phyloP scores from a whole-genome alignment of 2,329 filamentous ascomycete species.

The Pseudogymnoascus sp. region DNA sequence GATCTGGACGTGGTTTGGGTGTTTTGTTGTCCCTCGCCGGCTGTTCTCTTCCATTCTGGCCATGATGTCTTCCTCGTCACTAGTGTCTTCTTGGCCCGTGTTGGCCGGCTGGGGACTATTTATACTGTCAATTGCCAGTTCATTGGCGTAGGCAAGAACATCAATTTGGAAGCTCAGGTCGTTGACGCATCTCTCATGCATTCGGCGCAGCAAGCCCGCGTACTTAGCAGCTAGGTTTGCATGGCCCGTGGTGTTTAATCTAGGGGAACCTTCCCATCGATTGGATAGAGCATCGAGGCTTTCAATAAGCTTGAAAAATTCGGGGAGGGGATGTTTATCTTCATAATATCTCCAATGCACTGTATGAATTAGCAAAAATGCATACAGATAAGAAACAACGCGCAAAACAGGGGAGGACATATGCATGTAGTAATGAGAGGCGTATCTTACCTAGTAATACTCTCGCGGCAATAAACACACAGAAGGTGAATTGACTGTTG shows the following conservation, averaged over 20 bases:
- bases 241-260: constrained; percentile 7
- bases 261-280: constrained; percentile 15
- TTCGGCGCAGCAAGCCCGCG: constrained; percentile 12
- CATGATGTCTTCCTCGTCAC: background rate
- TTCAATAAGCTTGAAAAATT: constrained; percentile 21
- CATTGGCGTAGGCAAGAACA: constrained; percentile 13
- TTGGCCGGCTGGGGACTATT: background rate
- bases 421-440: background rate
- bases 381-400: background rate
- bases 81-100: background rate
- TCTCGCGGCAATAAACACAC: constrained; percentile 25
- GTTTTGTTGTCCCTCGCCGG: background rate
- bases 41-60: background rate
- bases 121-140: background rate
- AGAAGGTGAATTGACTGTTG: constrained; percentile 25
- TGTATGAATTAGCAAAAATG: background rate
- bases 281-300: constrained; percentile 20
- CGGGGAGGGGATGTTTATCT: constrained; percentile 15
- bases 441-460: constrained; percentile 20
- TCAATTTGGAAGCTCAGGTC: constrained; percentile 8
- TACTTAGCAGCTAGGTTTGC: constrained; percentile 16
- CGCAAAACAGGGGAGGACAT: background rate
- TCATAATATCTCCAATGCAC: constrained; percentile 21
- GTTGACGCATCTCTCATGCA: constrained; percentile 11
- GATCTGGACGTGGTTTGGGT: background rate